Percentiles rank a stretch among this genome's conserved stretches.
These are phyloP conservation scores for Botrytis fragariae DNA, from an alignment of 2,329 filamentous ascomycete genomes.

Conservation along the genomic window DNA sequence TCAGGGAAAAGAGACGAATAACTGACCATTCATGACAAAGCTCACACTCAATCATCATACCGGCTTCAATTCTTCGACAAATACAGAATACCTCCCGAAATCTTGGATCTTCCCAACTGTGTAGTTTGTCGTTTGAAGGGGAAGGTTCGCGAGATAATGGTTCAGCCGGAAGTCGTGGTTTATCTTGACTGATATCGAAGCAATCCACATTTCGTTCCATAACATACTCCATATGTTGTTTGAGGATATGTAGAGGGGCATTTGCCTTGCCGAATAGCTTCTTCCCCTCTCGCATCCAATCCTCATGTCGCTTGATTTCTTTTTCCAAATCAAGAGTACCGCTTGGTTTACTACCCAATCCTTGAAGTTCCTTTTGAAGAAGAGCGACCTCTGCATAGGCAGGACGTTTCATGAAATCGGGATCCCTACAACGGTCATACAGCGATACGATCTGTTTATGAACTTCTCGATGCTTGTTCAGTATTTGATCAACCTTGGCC, in stretches of 20 bases:
- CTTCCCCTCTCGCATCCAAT: constrained; percentile 99
- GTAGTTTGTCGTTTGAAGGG: constrained; percentile 52
- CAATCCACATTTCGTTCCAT: constrained; percentile 85
- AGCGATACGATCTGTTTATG: constrained; percentile 83
- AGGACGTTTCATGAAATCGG: constrained; percentile 75
- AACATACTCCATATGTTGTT: constrained; percentile 91
- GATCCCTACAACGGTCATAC: constrained; percentile 71
- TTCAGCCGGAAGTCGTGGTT: constrained; percentile 85
- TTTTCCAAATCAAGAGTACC: constrained; percentile 92
- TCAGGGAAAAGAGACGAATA: not conserved
- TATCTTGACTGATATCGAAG: constrained; percentile 82
- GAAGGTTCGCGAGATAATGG: constrained; percentile 82
- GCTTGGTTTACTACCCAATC: constrained; percentile 86
- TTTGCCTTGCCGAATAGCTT: constrained; percentile 98
- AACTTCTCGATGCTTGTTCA: constrained; percentile 93
- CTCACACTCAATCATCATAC: constrained; percentile 99
- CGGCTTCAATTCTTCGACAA: constrained; percentile 86
- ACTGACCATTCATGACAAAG: constrained; percentile 94
- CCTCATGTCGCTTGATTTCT: constrained; percentile 90
- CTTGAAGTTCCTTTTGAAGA: constrained; percentile 63
- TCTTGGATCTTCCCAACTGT: constrained; percentile 59
- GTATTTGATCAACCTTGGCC: constrained; percentile 79
- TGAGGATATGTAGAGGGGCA: constrained; percentile 91
- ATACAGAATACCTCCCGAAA: constrained; percentile 91
- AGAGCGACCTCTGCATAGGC: constrained; percentile 77